phyloP scores from a whole-genome alignment of 2,329 filamentous ascomycete species.

The Didymella exigua region DNA sequence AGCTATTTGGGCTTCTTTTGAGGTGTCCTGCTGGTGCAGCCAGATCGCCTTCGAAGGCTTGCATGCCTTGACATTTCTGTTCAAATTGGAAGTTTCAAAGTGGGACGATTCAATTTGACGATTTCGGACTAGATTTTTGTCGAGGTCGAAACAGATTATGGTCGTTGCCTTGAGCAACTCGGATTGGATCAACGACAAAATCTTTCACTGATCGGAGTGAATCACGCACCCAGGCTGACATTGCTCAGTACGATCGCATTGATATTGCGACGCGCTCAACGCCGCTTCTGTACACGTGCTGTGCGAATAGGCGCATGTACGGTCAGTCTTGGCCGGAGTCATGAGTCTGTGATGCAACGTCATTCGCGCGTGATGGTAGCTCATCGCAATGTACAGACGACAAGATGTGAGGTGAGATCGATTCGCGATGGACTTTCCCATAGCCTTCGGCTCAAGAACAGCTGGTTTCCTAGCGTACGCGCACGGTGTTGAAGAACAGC shows the following conservation, averaged over 20 bases:
- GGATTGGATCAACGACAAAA: slow-evolving; percentile 53
- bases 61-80: neutral
- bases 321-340: slow-evolving; percentile 45
- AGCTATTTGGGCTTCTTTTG: neutral
- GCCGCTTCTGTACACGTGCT: slow-evolving; percentile 56
- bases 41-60: neutral
- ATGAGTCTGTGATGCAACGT: slow-evolving; percentile 63
- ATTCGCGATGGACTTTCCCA: slow-evolving; percentile 55
- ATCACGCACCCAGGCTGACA: slow-evolving; percentile 34
- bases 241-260: slow-evolving; percentile 58
- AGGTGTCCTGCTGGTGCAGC: neutral
- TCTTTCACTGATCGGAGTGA: slow-evolving; percentile 53
- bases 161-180: slow-evolving; percentile 58
- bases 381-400: slow-evolving; percentile 58
- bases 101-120: neutral
- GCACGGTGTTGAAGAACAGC: too few relatives aligned
- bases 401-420: slow-evolving; percentile 58
- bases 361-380: slow-evolving; percentile 58
- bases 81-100: neutral
- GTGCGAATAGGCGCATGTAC: slow-evolving; percentile 51
- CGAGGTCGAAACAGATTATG: slow-evolving; percentile 55
- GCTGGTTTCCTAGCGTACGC: slow-evolving; percentile 44
- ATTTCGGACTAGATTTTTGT: slow-evolving; percentile 22
- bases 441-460: slow-evolving; percentile 45
- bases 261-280: slow-evolving; percentile 55